A percentile compares a stretch with the other conserved stretches of the same genome.
phyloP scores from a whole-genome alignment of 305 asterid genomes.

The Rubia occidens region DNA sequence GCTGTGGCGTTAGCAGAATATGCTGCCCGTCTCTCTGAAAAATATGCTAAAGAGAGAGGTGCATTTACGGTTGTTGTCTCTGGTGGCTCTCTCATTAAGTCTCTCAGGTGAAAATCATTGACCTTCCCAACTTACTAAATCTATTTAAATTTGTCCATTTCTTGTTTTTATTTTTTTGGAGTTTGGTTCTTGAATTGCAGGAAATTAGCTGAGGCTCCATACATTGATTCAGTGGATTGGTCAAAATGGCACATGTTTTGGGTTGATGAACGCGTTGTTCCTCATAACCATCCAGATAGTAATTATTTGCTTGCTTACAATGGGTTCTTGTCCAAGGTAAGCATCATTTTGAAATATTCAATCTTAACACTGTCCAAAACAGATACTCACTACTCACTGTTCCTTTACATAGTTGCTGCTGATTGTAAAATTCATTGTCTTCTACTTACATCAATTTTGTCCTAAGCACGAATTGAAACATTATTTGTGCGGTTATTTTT shows the following conservation, averaged over 20 bases:
- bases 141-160: neutral
- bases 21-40: conserved; percentile 47
- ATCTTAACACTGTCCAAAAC: neutral
- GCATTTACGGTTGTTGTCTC: conserved; percentile 72
- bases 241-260: conserved; percentile 42
- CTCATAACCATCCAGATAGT: conserved; percentile 45
- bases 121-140: neutral
- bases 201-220: conserved; percentile 41
- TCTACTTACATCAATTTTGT: neutral
- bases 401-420: neutral
- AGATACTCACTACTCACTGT: too few relatives aligned
- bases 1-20: conserved; percentile 55
- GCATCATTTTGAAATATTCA: neutral
- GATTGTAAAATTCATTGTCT: neutral
- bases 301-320: conserved; percentile 48
- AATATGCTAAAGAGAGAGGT: conserved; percentile 31
- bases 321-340: conserved; percentile 55
- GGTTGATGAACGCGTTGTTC: conserved; percentile 59
- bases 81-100: conserved; percentile 77
- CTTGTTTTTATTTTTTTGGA: too few relatives aligned
- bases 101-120: conserved; percentile 43
- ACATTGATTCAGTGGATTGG: conserved; percentile 41
- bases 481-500: neutral
- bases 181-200: conserved; percentile 22
- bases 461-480: neutral